Conservation (phyloP, 176 grass and related monocot genomes). For the Cenchrus fungigraminus region DNA sequence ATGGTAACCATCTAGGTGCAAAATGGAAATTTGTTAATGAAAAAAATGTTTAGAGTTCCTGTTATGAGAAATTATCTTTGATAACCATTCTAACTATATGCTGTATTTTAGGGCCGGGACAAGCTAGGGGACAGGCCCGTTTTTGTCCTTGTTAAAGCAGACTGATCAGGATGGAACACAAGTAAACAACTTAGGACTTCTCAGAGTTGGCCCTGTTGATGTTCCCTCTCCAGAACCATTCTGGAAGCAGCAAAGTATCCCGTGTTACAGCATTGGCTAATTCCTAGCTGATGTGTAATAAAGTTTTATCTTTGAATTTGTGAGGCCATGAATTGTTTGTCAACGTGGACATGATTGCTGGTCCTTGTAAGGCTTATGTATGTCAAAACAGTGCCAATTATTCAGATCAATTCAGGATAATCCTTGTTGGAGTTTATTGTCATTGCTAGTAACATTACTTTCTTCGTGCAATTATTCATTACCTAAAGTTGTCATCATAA, state of each 20-base stretch:
- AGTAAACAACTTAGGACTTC: conserved; percentile 22
- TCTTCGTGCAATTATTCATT: not conserved
- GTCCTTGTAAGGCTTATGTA: conserved; percentile 40
- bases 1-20: not conserved
- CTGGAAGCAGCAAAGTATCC: conserved; percentile 33
- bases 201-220: conserved; percentile 25
- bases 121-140: conserved; percentile 66
- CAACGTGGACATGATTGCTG: conserved; percentile 29
- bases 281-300: conserved; percentile 46
- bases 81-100: conserved; percentile 20
- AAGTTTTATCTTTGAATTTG: conserved; percentile 42
- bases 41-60: conserved; percentile 22
- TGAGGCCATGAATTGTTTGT: conserved; percentile 28
- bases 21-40: conserved; percentile 12
- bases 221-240: conserved; percentile 17
- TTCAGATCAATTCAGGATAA: conserved; percentile 34
- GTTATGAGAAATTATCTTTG: not conserved
- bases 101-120: conserved; percentile 74
- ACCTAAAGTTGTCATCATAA: too few relatives aligned
- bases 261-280: conserved; percentile 10
- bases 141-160: conserved; percentile 81
- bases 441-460: conserved; percentile 11
- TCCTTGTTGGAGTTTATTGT: conserved; percentile 29
- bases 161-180: conserved; percentile 29
- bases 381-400: conserved; percentile 27